Evolutionary conservation across 2,329 filamentous ascomycete genomes (phyloP).

Genomic region (Ascochyta koolunga): DNA sequence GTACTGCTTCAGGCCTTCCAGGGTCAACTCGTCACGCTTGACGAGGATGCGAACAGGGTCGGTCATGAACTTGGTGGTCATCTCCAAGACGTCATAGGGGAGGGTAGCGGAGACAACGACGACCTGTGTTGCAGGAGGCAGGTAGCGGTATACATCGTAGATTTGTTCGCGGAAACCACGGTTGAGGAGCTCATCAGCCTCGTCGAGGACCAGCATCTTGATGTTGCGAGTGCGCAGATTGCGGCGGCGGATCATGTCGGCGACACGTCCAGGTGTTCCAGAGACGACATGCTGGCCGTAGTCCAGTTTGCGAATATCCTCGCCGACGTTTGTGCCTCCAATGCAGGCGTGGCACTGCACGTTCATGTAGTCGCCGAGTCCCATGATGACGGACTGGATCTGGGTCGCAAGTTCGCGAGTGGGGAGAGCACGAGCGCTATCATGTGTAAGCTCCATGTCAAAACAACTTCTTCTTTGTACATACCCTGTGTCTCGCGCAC

Average conservation of each 20-base stretch:
- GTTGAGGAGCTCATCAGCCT: constrained; percentile 82
- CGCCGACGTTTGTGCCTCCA: constrained; percentile 95
- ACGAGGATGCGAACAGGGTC: constrained; percentile 95
- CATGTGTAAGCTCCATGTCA: constrained; percentile 19
- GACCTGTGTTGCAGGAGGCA: constrained; percentile 96
- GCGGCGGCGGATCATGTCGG: constrained; percentile 79
- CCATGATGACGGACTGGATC: constrained; percentile 98
- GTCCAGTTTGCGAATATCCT: constrained; percentile 96
- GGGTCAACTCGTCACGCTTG: constrained; percentile 97
- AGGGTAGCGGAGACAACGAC: constrained; percentile 96
- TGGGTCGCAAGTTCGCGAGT: constrained; percentile 97
- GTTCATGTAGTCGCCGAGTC: constrained; percentile 99
- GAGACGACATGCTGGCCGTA: constrained; percentile 98
- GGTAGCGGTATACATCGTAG: constrained; percentile 97
- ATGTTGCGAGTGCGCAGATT: constrained; percentile 76
- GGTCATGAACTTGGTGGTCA: constrained; percentile 99
- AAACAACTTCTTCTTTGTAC: neutral
- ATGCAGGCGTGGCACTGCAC: constrained; percentile 99
- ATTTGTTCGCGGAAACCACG: constrained; percentile 98
- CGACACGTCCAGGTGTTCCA: constrained; percentile 93
- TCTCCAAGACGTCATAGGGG: constrained; percentile 96
- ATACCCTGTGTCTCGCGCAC: constrained; percentile 83
- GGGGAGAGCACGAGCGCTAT: constrained; percentile 85
- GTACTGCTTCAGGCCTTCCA: constrained; percentile 98
- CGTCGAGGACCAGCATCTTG: constrained; percentile 79